Base-by-base conservation (phyloP, 345 rosid genomes). In the Iberis pinnata region DNA sequence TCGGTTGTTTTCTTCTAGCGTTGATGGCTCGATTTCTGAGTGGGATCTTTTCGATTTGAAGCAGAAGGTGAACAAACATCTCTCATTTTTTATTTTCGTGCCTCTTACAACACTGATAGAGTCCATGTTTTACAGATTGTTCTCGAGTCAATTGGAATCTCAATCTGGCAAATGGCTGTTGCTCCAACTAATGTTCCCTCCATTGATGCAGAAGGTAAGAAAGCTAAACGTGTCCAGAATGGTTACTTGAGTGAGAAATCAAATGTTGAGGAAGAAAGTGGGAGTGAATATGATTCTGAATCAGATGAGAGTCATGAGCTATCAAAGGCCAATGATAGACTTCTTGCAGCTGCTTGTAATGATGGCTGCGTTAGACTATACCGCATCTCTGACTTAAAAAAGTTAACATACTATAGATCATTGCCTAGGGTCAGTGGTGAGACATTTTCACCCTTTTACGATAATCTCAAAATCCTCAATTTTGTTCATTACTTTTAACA, bases 361-460 rank as follows among this genome's bases (percentile, higher is more conserved):
- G 95, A 90, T 78, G 98, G 98, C 3, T 80, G 82, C 55, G 85
- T 90, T 46, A 69, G 88, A 56, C 59, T 87, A 37, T 90, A 78
- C 43, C 60, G 60, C 45, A 49, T 87, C 51, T 62, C 85, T 44
- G 79, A 71, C 32, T 67, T 65, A n/a, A 62, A 80, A 53, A 79
- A 75, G 61, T 73, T 87, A 44, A 72, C 73, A 15, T 84, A 90
- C 64, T 59, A 60, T 49, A 84, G 75, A 72, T 72, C 87, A 6
- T 68, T 90, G 76, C 95, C 98, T 49, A 78, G 98, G 78, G 95
- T 90, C 78, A 78, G 83, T 74, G 98, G 95, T 90, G 81, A 90
- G 98, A 68, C 49, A 52, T 63, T 80, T 61, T 18, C 41, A 51
- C 80, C 56, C 18, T 20, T 37, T 29, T 14, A 10, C 1, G 18